Evolutionary conservation across 1,284 basidiomycete genomes (phyloP).

Genomic region (Pseudomicrostroma phylloplanum): DNA sequence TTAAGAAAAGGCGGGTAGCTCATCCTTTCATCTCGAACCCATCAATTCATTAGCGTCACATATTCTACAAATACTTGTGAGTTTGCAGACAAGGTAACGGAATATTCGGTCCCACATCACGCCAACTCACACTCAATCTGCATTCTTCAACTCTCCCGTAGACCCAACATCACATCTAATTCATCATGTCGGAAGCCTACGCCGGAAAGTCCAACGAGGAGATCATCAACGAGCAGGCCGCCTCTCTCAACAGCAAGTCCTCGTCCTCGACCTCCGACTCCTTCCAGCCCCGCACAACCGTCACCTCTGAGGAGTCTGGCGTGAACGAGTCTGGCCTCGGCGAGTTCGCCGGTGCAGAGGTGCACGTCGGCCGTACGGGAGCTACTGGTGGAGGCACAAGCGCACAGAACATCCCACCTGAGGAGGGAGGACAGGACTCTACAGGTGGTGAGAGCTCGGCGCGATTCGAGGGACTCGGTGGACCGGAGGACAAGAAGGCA

Average conservation of each 20-base stretch:
- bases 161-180: neutral
- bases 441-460: conserved; percentile 29
- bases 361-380: conserved; percentile 29
- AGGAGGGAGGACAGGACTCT: conserved; percentile 35
- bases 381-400: conserved; percentile 37
- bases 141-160: neutral
- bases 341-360: conserved; percentile 27
- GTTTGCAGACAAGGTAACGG: too few species aligned
- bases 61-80: too few species aligned
- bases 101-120: too few species aligned
- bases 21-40: too few species aligned
- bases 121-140: too few species aligned
- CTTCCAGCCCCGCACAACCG: conserved; percentile 32
- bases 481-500: conserved; percentile 34
- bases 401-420: conserved; percentile 35
- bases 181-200: conserved; percentile 37
- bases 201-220: conserved; percentile 36
- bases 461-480: conserved; percentile 34
- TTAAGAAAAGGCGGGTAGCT: too few species aligned
- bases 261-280: conserved; percentile 25
- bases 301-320: conserved; percentile 27
- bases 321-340: conserved; percentile 37
- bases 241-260: conserved; percentile 26
- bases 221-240: conserved; percentile 38
- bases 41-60: too few species aligned